phyloP scores from a whole-genome alignment of 768 basidiomycete species.

The Lenzites betulinus region DNA sequence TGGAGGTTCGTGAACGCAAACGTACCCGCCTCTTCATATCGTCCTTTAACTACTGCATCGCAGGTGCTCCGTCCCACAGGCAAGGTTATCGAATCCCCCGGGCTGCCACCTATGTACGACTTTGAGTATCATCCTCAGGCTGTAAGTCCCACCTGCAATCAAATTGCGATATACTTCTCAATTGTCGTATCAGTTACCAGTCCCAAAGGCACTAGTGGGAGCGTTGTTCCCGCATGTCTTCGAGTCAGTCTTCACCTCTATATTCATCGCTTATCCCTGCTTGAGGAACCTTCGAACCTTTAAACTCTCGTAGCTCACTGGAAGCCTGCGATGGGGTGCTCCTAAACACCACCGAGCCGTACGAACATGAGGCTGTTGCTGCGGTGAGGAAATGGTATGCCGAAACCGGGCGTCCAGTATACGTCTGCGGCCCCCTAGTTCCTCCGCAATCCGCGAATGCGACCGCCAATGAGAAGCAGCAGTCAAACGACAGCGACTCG shows the following conservation, averaged over 20 bases:
- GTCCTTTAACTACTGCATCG: no score
- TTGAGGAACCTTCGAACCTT: not conserved
- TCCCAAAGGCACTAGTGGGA: not conserved
- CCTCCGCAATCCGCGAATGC: not conserved
- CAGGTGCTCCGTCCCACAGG: not conserved
- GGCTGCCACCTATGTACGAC: constrained; percentile 25
- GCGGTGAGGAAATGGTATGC: constrained; percentile 18
- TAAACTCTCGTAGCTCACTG: not conserved
- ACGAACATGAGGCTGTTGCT: constrained; percentile 25
- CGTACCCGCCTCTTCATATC: no score
- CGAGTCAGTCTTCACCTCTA: not conserved
- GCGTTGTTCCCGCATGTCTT: not conserved
- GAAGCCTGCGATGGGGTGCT: constrained; percentile 21
- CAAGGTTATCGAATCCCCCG: constrained; percentile 11
- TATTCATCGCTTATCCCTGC: not conserved
- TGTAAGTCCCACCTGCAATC: constrained; percentile 2
- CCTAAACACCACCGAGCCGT: constrained; percentile 12
- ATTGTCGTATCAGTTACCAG: not conserved
- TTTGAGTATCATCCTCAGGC: constrained; percentile 22
- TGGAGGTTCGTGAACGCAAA: no score
- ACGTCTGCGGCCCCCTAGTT: constrained; percentile 22
- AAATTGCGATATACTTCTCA: not conserved
- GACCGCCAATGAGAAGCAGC: constrained; percentile 12
- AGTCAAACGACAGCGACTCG: constrained; percentile 9
- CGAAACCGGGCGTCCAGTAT: constrained; percentile 17